Conservation (phyloP, 1,284 basidiomycete genomes). For the Papiliotrema flavescens region DNA sequence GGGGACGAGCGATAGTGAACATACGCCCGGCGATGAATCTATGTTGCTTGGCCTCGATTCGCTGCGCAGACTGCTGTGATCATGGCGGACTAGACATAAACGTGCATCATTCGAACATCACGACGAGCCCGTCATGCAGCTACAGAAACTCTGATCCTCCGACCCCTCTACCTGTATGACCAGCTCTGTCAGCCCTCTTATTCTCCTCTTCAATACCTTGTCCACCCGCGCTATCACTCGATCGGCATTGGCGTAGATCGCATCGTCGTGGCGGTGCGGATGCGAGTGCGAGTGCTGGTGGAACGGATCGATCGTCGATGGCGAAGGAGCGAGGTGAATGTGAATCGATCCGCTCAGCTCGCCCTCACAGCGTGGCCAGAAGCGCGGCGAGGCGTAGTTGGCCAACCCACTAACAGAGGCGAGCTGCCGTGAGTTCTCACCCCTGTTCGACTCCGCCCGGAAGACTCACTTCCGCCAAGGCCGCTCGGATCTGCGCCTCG, state of each 20-base stretch:
- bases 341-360: constrained; percentile 86
- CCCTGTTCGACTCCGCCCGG: neutral
- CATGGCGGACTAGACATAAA: too few relatives aligned
- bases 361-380: constrained; percentile 93
- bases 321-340: constrained; percentile 64
- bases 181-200: constrained; percentile 76
- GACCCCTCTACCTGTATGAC: constrained; percentile 71
- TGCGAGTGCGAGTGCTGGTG: constrained; percentile 46
- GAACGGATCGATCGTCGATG: constrained; percentile 57
- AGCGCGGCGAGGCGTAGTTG: constrained; percentile 75
- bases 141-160: constrained; percentile 38
- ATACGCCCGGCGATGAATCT: too few relatives aligned
- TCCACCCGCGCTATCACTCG: constrained; percentile 72
- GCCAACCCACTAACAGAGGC: constrained; percentile 68
- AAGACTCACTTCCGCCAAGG: constrained; percentile 67
- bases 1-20: too few relatives aligned
- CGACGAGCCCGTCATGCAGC: constrained; percentile 56
- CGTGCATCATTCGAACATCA: neutral
- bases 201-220: constrained; percentile 62
- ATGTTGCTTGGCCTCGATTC: too few relatives aligned
- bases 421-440: constrained; percentile 51
- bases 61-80: too few relatives aligned
- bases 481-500: constrained; percentile 63
- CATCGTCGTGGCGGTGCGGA: constrained; percentile 17
- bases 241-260: constrained; percentile 62